Percentiles rank a stretch among this genome's conserved stretches.
Conservation (phyloP, 352 stramenopile genomes). For the Phytophthora macrochlamydospora region DNA sequence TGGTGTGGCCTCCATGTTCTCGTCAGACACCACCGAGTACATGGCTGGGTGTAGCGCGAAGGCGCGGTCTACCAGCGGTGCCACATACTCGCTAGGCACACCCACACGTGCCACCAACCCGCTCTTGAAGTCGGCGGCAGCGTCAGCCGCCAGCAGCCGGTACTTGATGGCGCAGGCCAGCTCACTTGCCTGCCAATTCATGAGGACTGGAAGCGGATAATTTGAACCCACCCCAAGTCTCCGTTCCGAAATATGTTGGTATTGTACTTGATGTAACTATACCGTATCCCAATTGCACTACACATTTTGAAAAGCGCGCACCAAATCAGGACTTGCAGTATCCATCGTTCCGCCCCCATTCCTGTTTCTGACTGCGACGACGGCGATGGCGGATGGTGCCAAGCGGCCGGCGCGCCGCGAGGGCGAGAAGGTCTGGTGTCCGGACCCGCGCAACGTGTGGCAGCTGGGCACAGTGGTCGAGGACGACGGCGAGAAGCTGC, state of each 20-base stretch:
- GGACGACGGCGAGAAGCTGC: constrained; percentile 85
- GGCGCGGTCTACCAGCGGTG: constrained; percentile 45
- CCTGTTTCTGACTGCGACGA: constrained; percentile 3
- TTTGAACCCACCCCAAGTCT: background rate
- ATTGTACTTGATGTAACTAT: background rate
- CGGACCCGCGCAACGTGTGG: constrained; percentile 87
- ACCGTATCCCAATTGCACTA: background rate
- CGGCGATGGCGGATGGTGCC: constrained; percentile 31
- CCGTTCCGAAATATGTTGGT: background rate
- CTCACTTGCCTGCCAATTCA: constrained; percentile 48
- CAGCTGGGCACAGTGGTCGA: constrained; percentile 86
- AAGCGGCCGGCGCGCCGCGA: constrained; percentile 71
- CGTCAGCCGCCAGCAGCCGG: constrained; percentile 35
- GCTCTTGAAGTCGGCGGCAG: constrained; percentile 31
- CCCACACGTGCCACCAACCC: constrained; percentile 40
- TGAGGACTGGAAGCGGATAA: background rate
- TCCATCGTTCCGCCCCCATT: constrained; percentile 7
- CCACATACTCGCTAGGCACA: constrained; percentile 50
- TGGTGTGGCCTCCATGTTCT: constrained; percentile 20
- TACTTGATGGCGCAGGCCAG: constrained; percentile 42
- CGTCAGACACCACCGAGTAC: constrained; percentile 36
- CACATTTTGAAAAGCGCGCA: background rate
- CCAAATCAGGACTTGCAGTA: background rate
- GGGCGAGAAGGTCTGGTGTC: constrained; percentile 89
- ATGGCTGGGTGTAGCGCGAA: constrained; percentile 54